Percentiles rank a stretch among this genome's conserved stretches.
Conservation (phyloP, 208 protist genomes). For the Lotmaria passim region DNA sequence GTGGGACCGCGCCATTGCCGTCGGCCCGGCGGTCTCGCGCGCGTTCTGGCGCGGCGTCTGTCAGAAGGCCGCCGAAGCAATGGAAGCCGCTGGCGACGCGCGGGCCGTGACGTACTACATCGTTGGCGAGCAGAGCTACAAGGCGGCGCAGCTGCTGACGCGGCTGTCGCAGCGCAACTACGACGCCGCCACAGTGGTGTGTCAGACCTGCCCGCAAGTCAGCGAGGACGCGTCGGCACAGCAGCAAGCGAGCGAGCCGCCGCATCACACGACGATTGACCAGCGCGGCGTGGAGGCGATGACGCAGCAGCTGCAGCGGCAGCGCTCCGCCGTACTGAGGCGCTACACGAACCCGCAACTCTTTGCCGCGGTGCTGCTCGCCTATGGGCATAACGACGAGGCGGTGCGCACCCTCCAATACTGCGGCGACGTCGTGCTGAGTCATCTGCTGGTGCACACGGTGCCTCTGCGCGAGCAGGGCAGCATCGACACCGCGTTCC, state of each 20-base stretch:
- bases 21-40: constrained; percentile 84
- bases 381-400: constrained; percentile 69
- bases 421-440: constrained; percentile 66
- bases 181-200: constrained; percentile 66
- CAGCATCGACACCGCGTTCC: constrained; percentile 82
- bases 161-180: constrained; percentile 46
- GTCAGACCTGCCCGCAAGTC: constrained; percentile 69
- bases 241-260: constrained; percentile 37
- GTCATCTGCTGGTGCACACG: constrained; percentile 81
- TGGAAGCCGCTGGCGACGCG: constrained; percentile 67
- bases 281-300: constrained; percentile 45
- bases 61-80: constrained; percentile 66
- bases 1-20: constrained; percentile 90
- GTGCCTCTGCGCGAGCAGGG: constrained; percentile 78
- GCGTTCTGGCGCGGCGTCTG: constrained; percentile 88
- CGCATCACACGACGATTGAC: constrained; percentile 69
- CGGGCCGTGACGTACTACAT: constrained; percentile 81
- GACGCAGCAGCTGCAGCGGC: constrained; percentile 49
- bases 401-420: constrained; percentile 65
- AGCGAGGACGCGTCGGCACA: constrained; percentile 30
- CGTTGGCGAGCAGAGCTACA: constrained; percentile 71
- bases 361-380: constrained; percentile 63
- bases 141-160: constrained; percentile 64
- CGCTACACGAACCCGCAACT: constrained; percentile 65
- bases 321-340: constrained; percentile 40